These are phyloP conservation scores for Geosmithia putterillii DNA, from an alignment of 2,329 filamentous ascomycete species.

Conservation along the genomic window DNA sequence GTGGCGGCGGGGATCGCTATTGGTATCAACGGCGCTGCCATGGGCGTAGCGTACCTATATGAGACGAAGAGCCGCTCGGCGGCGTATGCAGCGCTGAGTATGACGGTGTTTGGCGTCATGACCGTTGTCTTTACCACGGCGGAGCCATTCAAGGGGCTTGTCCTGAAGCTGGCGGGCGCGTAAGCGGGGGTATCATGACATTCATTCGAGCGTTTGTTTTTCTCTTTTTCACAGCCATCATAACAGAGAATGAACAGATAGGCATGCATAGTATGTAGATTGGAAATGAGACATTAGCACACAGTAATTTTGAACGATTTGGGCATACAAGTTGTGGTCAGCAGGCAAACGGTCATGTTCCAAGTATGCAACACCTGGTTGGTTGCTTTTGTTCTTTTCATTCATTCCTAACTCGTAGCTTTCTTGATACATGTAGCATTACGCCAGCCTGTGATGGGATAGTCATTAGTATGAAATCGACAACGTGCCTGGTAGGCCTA, in stretches of 20 bases:
- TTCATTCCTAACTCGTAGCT: not conserved
- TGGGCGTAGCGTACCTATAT: conserved; percentile 46
- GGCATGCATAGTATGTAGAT: too few relatives aligned
- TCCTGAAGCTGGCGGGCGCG: conserved; percentile 19
- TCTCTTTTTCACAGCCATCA: too few relatives aligned
- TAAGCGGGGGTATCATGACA: too few relatives aligned
- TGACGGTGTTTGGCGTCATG: conserved; percentile 44
- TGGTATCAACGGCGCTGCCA: conserved; percentile 46
- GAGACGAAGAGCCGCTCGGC: conserved; percentile 38
- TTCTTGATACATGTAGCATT: not conserved
- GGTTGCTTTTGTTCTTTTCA: not conserved
- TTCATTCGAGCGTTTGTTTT: too few relatives aligned
- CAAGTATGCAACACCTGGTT: not conserved
- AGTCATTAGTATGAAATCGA: not conserved
- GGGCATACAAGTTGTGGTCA: too few relatives aligned
- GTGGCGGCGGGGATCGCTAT: conserved; percentile 39
- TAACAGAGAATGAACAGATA: too few relatives aligned
- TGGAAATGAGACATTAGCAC: too few relatives aligned
- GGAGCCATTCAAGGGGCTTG: conserved; percentile 26
- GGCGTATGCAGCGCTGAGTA: conserved; percentile 42
- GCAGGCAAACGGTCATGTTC: too few relatives aligned
- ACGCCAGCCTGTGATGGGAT: not conserved
- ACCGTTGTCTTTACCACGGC: conserved; percentile 41
- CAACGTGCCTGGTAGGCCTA: too few relatives aligned
- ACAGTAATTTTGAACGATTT: too few relatives aligned